These are phyloP conservation scores for Kodamaea restingae DNA, from an alignment of 805 yeast species.

Conservation along the genomic window DNA sequence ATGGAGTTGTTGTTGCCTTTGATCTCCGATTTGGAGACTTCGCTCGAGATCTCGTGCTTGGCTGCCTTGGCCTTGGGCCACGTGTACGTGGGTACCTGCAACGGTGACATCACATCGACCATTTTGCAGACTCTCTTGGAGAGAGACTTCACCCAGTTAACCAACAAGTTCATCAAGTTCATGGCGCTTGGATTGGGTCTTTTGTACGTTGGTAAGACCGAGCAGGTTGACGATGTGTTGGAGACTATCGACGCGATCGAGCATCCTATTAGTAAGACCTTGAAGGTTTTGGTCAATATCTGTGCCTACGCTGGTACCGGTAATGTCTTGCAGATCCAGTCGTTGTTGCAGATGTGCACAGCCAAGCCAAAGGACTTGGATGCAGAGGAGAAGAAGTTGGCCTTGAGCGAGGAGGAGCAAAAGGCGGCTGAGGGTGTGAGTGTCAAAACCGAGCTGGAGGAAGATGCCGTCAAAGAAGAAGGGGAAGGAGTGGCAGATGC, in stretches of 20 bases:
- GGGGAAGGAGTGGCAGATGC: slow-evolving; percentile 21
- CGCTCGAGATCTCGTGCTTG: slow-evolving; percentile 75
- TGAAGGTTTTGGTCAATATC: slow-evolving; percentile 83
- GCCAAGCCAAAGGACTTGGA: slow-evolving; percentile 57
- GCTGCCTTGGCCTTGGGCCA: slow-evolving; percentile 93
- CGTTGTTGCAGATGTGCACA: slow-evolving; percentile 82
- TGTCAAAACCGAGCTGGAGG: slow-evolving; percentile 18
- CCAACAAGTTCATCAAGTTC: slow-evolving; percentile 83
- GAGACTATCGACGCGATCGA: slow-evolving; percentile 94
- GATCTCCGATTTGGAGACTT: slow-evolving; percentile 67
- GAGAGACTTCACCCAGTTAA: slow-evolving; percentile 70
- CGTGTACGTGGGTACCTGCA: slow-evolving; percentile 91
- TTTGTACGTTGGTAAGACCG: slow-evolving; percentile 89
- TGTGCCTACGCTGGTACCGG: slow-evolving; percentile 98
- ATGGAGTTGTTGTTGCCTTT: slow-evolving; percentile 74
- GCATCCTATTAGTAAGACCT: slow-evolving; percentile 86
- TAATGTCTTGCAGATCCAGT: slow-evolving; percentile 90
- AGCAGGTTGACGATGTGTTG: slow-evolving; percentile 87
- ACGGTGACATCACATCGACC: slow-evolving; percentile 91
- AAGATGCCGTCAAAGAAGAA: too few species aligned
- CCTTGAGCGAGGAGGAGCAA: slow-evolving; percentile 39
- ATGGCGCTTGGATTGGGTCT: slow-evolving; percentile 90
- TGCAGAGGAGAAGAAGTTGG: slow-evolving; percentile 58
- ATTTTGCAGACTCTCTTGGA: slow-evolving; percentile 88
- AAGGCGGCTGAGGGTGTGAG: slow-evolving; percentile 21